phyloP scores from a whole-genome alignment of 176 grass and related monocot genomes.

The Microstegium vimineum region DNA sequence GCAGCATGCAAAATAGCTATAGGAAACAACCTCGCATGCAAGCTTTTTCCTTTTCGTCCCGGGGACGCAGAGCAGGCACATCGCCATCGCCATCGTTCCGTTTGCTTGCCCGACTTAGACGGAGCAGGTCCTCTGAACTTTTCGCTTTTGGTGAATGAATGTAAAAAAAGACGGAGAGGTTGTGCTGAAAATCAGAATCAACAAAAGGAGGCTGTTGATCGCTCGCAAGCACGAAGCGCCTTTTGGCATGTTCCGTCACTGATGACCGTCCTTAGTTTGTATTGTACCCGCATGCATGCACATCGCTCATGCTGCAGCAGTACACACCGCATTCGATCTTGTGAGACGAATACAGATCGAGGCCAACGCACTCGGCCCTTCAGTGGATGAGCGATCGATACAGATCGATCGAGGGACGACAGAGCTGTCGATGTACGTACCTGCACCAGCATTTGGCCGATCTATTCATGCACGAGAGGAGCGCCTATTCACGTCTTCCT shows the following conservation, averaged over 20 bases:
- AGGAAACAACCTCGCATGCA: neutral
- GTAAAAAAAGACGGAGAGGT: neutral
- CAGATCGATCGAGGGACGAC: neutral
- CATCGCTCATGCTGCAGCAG: neutral
- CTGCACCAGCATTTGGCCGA: neutral
- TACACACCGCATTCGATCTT: no score
- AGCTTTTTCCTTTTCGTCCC: neutral
- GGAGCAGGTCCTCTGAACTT: neutral
- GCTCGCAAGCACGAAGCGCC: neutral
- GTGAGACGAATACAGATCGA: no score
- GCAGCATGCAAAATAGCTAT: neutral
- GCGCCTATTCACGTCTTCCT: no score
- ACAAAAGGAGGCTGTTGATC: neutral
- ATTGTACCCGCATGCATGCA: neutral
- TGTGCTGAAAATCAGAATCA: neutral
- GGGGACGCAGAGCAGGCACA: neutral
- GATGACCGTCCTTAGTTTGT: neutral
- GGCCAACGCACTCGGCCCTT: neutral
- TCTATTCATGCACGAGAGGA: neutral
- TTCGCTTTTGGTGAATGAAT: neutral
- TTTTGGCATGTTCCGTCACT: neutral
- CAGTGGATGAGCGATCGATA: neutral
- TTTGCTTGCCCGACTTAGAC: neutral
- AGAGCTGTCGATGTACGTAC: neutral
- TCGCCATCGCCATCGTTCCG: slow-evolving; percentile 5